phyloP scores from a whole-genome alignment of 2,329 filamentous ascomycete species.

The Thielaviopsis musarum region DNA sequence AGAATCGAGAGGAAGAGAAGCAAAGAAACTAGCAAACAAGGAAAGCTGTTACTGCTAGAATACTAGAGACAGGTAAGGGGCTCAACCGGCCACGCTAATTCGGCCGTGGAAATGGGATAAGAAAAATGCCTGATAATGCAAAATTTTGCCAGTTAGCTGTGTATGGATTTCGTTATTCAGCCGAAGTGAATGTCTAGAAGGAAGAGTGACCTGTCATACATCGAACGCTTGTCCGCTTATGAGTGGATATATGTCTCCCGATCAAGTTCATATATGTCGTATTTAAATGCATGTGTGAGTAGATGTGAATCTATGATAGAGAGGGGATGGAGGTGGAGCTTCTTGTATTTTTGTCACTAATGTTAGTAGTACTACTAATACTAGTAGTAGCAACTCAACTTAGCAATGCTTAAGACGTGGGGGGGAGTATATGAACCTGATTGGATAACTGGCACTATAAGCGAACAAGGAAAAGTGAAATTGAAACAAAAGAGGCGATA shows the following conservation, averaged over 20 bases:
- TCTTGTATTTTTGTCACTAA: neutral
- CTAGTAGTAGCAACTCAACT: neutral
- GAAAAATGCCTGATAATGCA: neutral
- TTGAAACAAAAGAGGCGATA: too few relatives aligned
- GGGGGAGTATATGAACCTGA: neutral
- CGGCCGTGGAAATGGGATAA: neutral
- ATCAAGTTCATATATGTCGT: neutral
- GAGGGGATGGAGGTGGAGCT: neutral
- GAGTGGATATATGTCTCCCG: neutral
- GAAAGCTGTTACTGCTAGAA: neutral
- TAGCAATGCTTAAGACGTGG: neutral
- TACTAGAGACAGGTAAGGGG: neutral
- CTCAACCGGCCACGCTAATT: neutral
- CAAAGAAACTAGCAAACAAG: neutral
- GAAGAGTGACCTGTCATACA: neutral
- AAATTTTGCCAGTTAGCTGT: neutral
- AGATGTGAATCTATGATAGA: neutral
- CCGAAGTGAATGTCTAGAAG: neutral
- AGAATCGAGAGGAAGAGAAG: neutral
- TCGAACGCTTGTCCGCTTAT: neutral
- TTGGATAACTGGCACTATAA: neutral
- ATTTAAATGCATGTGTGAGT: neutral
- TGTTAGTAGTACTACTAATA: too few relatives aligned
- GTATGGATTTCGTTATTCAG: neutral
- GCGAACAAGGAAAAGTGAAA: neutral